Evolutionary conservation across 1,284 basidiomycete species (phyloP).

Genomic region (Heterobasidion parviporum): DNA sequence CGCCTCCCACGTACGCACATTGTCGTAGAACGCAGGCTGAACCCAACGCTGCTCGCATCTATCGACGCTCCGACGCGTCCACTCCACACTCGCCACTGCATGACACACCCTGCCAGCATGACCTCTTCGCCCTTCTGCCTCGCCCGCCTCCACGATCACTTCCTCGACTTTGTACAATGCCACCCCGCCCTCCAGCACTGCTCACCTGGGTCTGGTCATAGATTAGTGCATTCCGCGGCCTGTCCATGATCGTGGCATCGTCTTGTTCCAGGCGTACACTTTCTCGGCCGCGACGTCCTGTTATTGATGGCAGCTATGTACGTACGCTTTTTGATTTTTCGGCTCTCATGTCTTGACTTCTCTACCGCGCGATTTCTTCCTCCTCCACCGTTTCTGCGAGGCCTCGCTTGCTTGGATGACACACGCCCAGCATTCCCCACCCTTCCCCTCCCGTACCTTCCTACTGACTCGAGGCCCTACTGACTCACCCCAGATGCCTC

Average conservation of each 20-base stretch:
- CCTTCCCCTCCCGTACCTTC: neutral
- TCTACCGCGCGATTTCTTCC: neutral
- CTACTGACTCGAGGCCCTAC: neutral
- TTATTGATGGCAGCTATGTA: slow-evolving; percentile 41
- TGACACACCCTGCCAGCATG: too few relatives aligned
- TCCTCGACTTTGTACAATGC: slow-evolving; percentile 14
- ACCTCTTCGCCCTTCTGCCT: too few relatives aligned
- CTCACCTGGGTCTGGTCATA: slow-evolving; percentile 38
- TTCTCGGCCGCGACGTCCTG: slow-evolving; percentile 38
- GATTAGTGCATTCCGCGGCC: slow-evolving; percentile 47
- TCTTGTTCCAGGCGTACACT: slow-evolving; percentile 41
- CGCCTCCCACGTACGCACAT: too few relatives aligned
- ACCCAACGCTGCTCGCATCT: too few relatives aligned
- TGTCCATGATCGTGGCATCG: slow-evolving; percentile 44
- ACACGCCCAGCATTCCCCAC: neutral
- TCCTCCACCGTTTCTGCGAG: neutral
- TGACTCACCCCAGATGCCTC: slow-evolving; percentile 35
- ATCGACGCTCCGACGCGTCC: too few relatives aligned
- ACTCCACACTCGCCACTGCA: too few relatives aligned
- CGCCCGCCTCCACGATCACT: too few relatives aligned
- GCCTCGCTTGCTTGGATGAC: neutral
- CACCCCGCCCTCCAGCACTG: slow-evolving; percentile 24
- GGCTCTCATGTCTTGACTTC: neutral
- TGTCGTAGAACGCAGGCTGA: too few relatives aligned
- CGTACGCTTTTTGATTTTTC: slow-evolving; percentile 12